Evolutionary conservation across 192 early-diverging fungal genomes (phyloP).

Genomic region (Globomyces pollinis-pini): DNA sequence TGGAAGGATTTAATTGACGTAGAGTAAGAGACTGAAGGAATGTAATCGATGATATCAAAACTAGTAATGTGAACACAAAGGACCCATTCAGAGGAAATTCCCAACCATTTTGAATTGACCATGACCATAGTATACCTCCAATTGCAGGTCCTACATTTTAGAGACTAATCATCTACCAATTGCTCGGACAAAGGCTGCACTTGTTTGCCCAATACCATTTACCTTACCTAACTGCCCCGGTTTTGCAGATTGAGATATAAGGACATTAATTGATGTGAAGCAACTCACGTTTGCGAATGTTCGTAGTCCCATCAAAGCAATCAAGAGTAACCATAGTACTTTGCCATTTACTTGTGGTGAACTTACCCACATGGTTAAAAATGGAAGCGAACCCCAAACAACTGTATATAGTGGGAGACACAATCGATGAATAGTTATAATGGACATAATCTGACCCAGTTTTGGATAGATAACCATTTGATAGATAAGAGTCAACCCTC

Average conservation of each 20-base stretch:
- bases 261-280: constrained; percentile 8
- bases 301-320: neutral
- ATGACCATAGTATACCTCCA: constrained; percentile 21
- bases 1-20: too few species aligned
- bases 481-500: constrained; percentile 14
- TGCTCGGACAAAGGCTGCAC: constrained; percentile 13
- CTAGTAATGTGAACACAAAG: neutral
- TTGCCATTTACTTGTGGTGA: neutral
- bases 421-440: constrained; percentile 10
- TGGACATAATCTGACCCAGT: neutral
- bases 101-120: constrained; percentile 2
- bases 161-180: constrained; percentile 15
- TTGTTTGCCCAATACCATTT: constrained; percentile 25
- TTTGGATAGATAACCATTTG: constrained; percentile 22
- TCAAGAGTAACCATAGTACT: neutral
- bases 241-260: constrained; percentile 2
- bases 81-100: constrained; percentile 20
- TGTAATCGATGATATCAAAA: neutral
- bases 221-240: constrained; percentile 15
- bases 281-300: neutral
- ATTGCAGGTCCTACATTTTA: constrained; percentile 23
- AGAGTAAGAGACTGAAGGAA: neutral
- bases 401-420: constrained; percentile 6
- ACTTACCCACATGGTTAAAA: constrained; percentile 3
- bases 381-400: neutral